A percentile compares a stretch with the other conserved stretches of the same genome.
These are phyloP conservation scores for Hura crepitans DNA, from an alignment of 441 rosid species.

Conservation along the genomic window DNA sequence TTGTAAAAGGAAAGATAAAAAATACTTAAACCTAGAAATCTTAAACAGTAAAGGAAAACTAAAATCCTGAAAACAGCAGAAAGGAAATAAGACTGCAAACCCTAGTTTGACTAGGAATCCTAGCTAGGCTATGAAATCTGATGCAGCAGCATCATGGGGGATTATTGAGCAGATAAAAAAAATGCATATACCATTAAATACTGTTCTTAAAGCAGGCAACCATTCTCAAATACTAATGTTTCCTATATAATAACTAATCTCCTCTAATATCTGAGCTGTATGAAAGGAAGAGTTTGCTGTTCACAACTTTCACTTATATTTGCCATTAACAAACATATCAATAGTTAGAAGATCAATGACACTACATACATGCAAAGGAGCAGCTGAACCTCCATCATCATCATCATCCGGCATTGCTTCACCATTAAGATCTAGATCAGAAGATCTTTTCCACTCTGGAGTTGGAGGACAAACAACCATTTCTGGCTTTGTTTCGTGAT, in stretches of 20 bases:
- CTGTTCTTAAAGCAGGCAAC: not conserved
- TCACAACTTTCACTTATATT: not conserved
- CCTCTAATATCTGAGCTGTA: not conserved
- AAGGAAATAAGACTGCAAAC: too few species aligned
- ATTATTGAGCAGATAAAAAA: not conserved
- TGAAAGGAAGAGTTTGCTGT: not conserved
- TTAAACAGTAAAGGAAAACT: too few species aligned
- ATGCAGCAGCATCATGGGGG: too few species aligned
- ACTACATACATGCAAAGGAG: conserved; percentile 56
- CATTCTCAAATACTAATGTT: not conserved
- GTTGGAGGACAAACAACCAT: conserved; percentile 68
- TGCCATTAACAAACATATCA: conserved; percentile 8
- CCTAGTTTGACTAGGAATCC: too few species aligned
- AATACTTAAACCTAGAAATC: too few species aligned
- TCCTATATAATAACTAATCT: not conserved
- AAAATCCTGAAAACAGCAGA: too few species aligned
- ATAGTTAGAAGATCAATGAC: conserved; percentile 12
- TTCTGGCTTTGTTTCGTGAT: conserved; percentile 90
- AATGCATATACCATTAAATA: not conserved
- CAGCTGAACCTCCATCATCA: conserved; percentile 70
- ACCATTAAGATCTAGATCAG: conserved; percentile 96
- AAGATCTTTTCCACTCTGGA: conserved; percentile 97
- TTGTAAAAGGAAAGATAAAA: too few species aligned
- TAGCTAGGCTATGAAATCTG: too few species aligned
- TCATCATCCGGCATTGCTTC: conserved; percentile 93